Evolutionary conservation across 225 moss, liverwort and hornwort species (phyloP).

Genomic region (Marchantia polymorpha): DNA sequence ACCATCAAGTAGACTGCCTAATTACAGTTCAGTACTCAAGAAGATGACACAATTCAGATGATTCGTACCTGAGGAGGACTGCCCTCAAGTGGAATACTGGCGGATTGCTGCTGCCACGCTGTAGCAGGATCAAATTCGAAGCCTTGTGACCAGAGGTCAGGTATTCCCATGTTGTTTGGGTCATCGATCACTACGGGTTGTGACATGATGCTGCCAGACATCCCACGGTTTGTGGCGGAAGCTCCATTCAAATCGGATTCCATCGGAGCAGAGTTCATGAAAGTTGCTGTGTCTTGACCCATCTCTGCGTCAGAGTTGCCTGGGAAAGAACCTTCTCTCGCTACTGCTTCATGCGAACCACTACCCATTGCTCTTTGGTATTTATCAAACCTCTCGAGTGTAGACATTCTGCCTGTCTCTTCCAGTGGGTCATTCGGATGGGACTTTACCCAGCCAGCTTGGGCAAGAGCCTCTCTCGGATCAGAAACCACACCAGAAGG

Average conservation of each 20-base stretch:
- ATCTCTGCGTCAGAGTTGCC: background rate
- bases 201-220: background rate
- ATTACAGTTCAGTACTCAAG: background rate
- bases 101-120: background rate
- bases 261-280: background rate
- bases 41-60: background rate
- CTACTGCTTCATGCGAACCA: background rate
- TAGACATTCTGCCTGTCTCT: background rate
- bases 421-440: constrained; percentile 24
- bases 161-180: background rate
- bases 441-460: constrained; percentile 24
- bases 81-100: background rate
- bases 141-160: constrained; percentile 2
- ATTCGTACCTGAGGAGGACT: constrained; percentile 9
- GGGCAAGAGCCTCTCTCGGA: constrained; percentile 17
- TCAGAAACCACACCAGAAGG: constrained; percentile 19
- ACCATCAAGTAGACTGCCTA: too few species aligned
- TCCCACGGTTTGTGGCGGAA: background rate
- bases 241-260: too few species aligned
- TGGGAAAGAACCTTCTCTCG: background rate
- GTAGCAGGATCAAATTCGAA: background rate
- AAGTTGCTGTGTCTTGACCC: background rate
- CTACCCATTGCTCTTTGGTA: background rate
- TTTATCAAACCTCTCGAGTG: background rate
- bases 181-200: background rate